Evolutionary conservation across 768 basidiomycete species (phyloP).

Genomic region (Mycena vulgaris): DNA sequence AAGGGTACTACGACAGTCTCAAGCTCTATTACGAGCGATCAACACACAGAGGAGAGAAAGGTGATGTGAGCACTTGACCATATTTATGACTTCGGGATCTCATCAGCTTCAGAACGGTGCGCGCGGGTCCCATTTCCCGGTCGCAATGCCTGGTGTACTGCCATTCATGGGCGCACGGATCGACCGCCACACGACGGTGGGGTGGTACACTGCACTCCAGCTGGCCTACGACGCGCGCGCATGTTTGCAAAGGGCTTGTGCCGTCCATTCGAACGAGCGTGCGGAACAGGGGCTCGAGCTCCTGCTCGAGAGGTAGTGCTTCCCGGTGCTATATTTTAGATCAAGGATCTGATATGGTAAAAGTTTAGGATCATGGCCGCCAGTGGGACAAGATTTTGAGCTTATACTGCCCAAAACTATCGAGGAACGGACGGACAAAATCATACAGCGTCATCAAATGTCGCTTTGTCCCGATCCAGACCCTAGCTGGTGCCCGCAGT

Average conservation of each 20-base stretch:
- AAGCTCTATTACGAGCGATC: background rate
- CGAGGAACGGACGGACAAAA: too few species aligned
- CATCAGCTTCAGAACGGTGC: background rate
- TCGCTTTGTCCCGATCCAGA: background rate
- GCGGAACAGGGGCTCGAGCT: background rate
- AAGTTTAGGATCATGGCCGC: background rate
- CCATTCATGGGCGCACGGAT: background rate
- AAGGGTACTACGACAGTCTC: background rate
- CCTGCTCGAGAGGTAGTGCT: background rate
- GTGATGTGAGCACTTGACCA: background rate
- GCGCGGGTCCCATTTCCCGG: background rate
- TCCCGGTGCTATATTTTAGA: background rate
- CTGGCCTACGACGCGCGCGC: background rate
- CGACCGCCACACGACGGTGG: background rate
- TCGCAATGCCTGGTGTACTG: background rate
- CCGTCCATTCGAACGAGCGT: background rate
- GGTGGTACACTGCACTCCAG: background rate
- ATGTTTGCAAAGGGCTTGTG: background rate
- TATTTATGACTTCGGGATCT: slow-evolving; percentile 2
- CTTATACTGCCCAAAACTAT: background rate
- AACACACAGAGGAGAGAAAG: background rate
- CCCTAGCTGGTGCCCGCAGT: background rate
- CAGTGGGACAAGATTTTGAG: background rate
- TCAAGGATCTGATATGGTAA: slow-evolving; percentile 2
- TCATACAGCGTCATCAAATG: background rate